phyloP scores from a whole-genome alignment of 2,329 filamentous ascomycete species.

The Aspergillus ochraceus region DNA sequence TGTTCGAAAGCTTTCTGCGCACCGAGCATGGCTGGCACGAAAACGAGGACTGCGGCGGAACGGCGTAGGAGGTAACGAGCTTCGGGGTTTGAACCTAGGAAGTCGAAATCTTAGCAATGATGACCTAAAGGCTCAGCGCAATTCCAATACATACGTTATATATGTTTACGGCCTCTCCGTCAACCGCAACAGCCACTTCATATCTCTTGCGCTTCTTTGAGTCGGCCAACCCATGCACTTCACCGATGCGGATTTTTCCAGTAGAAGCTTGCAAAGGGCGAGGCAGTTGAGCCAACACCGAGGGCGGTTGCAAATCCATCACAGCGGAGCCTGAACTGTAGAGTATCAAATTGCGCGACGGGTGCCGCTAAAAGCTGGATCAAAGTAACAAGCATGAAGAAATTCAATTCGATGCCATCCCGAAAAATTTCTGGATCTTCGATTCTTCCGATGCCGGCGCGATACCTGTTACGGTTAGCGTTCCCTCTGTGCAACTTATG shows the following conservation, averaged over 20 bases:
- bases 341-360: constrained; percentile 9
- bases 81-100: constrained; percentile 60
- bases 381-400: constrained; percentile 8
- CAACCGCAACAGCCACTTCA: constrained; percentile 60
- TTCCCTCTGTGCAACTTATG: not conserved
- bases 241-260: constrained; percentile 42
- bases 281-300: constrained; percentile 48
- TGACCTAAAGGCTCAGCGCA: not conserved
- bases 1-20: constrained; percentile 50
- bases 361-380: constrained; percentile 13
- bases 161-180: constrained; percentile 62
- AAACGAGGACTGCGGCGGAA: constrained; percentile 60
- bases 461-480: not conserved
- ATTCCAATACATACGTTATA: constrained; percentile 54
- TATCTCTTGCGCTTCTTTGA: constrained; percentile 62
- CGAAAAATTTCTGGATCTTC: constrained; percentile 40
- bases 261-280: constrained; percentile 42
- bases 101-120: not conserved
- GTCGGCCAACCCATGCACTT: constrained; percentile 55
- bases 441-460: constrained; percentile 24
- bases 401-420: constrained; percentile 22
- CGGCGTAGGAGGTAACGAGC: constrained; percentile 60
- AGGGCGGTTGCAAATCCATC: constrained; percentile 48
- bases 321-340: not conserved
- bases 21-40: constrained; percentile 60